Conservation (phyloP, 2,329 filamentous ascomycete species). For the Malbranchea cinnamomea region DNA sequence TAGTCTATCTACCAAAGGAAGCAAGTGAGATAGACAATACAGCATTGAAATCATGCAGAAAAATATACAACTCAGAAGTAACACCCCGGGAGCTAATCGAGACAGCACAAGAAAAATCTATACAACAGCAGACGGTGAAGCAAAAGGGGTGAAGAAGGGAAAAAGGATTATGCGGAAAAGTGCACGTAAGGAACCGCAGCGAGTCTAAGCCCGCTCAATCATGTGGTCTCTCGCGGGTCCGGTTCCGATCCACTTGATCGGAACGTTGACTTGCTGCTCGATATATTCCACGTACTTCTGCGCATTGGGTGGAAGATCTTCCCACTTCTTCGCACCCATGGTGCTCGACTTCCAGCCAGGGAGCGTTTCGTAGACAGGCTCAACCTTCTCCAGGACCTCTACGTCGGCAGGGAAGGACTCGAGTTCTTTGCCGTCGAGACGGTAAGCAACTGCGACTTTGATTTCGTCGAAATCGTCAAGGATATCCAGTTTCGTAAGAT, state of each 20-base stretch:
- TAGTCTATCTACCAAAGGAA: too few species aligned
- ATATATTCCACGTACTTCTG: slow-evolving; percentile 47
- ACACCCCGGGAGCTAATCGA: too few species aligned
- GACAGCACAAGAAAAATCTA: too few species aligned
- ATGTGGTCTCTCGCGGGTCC: slow-evolving; percentile 47
- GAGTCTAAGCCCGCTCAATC: too few species aligned
- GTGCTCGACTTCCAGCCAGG: slow-evolving; percentile 48
- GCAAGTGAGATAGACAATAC: too few species aligned
- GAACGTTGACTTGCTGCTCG: slow-evolving; percentile 40
- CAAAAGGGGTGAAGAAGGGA: too few species aligned
- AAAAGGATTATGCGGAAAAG: too few species aligned
- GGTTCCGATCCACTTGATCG: slow-evolving; percentile 48
- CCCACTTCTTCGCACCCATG: slow-evolving; percentile 41
- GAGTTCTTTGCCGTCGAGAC: slow-evolving; percentile 34
- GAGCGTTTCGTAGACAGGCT: slow-evolving; percentile 45
- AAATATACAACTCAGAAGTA: too few species aligned
- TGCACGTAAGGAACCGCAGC: too few species aligned
- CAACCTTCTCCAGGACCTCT: slow-evolving; percentile 35
- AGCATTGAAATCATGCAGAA: too few species aligned
- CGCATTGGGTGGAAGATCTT: slow-evolving; percentile 42
- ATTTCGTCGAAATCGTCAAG: slow-evolving; percentile 49
- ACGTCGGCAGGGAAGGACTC: slow-evolving; percentile 44
- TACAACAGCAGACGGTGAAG: too few species aligned
- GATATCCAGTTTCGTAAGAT: slow-evolving; percentile 51
- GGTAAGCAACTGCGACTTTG: slow-evolving; percentile 45